These are phyloP conservation scores for Goniomonas avonlea DNA, from an alignment of 78 protist species.

Conservation along the genomic window DNA sequence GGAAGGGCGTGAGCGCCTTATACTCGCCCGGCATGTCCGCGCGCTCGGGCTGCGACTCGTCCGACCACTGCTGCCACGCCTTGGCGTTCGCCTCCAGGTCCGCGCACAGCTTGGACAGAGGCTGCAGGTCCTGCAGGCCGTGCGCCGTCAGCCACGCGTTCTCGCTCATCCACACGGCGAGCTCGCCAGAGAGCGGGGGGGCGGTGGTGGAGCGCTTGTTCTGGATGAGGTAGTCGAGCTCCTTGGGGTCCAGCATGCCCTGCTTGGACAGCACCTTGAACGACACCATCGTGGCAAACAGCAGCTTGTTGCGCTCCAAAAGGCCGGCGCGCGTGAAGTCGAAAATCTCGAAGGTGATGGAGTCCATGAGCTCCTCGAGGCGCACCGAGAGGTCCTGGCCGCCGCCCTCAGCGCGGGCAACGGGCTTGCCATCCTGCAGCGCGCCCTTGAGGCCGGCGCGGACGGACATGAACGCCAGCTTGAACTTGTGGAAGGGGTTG, in stretches of 20 bases:
- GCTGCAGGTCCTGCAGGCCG: conserved; percentile 22
- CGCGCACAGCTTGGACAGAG: conserved; percentile 8
- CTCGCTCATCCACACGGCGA: conserved; percentile 1
- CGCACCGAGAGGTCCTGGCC: conserved; percentile 26
- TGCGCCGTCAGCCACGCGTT: conserved; percentile 7
- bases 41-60: conserved; percentile 42
- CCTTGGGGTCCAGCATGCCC: conserved; percentile 1
- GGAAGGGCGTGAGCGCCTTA: conserved; percentile 25
- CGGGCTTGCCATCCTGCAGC: neutral
- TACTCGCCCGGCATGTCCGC: conserved; percentile 52
- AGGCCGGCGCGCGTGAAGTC: conserved; percentile 39
- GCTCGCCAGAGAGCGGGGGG: conserved; percentile 7
- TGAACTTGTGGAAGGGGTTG: neutral
- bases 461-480: neutral
- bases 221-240: conserved; percentile 27
- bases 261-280: neutral
- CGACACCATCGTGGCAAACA: conserved; percentile 33
- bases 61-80: conserved; percentile 49
- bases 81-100: conserved; percentile 42
- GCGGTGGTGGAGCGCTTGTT: neutral
- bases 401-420: neutral
- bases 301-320: conserved; percentile 55
- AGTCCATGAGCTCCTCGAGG: neutral
- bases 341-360: conserved; percentile 33
- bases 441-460: neutral